Evolutionary conservation across 163 green algal genomes (phyloP).

Genomic region (Scenedesmus sp.): DNA sequence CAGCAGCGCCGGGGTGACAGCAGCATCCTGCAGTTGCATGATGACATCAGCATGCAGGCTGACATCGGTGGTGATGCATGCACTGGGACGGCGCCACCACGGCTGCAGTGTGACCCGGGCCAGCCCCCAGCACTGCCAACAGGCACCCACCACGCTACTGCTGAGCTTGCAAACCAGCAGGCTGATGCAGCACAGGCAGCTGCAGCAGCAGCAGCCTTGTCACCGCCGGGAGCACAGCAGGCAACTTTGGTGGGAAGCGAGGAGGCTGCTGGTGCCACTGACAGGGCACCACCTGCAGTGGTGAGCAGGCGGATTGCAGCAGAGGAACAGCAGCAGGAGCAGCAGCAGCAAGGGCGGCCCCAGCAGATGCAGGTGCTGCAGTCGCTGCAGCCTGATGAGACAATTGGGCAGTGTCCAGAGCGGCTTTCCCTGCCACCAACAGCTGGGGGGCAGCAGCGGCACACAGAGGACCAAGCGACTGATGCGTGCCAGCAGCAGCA

Average conservation of each 20-base stretch:
- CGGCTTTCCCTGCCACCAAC: neutral
- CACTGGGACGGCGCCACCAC: neutral
- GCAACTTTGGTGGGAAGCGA: no score
- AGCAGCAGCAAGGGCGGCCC: neutral
- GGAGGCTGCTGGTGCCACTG: no score
- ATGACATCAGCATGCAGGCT: neutral
- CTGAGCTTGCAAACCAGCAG: neutral
- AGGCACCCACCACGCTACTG: neutral
- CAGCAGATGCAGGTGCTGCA: neutral
- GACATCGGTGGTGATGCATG: neutral
- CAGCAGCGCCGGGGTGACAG: no score
- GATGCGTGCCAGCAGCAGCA: neutral
- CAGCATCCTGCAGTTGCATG: neutral
- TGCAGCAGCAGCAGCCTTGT: neutral
- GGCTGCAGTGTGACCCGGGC: neutral
- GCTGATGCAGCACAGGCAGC: neutral
- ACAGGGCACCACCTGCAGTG: neutral
- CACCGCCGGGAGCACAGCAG: neutral
- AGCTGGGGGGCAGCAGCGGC: neutral
- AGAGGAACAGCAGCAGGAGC: neutral
- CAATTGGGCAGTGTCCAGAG: neutral
- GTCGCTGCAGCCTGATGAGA: neutral
- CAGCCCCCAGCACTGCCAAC: neutral
- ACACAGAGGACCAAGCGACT: neutral
- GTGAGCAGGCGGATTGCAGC: neutral